Evolutionary conservation across 495 filamentous ascomycete species (phyloP), one percentile per base, ranked within the genome.

Genomic region (Pyronema omphalodes): DNA sequence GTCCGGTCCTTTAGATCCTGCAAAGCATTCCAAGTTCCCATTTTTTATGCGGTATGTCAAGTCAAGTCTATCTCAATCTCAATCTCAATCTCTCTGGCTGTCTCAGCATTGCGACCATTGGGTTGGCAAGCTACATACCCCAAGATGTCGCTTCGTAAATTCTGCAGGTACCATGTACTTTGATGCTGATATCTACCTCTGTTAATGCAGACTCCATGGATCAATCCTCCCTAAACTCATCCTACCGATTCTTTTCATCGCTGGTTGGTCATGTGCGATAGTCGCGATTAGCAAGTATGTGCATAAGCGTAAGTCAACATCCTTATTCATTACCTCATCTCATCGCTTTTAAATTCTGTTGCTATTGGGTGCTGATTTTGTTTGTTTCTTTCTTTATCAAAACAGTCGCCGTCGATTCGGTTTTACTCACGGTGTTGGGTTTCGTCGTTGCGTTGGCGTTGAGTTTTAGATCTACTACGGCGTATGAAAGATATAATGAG

Each of bases 401-500:
- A 29, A 29, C 41, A 71, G 67, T 84, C 2, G 74, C 74, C 17
- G 79, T 91, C 23, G 74, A 76, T 57, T 77, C 73, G 18, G 73
- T 88, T 52, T 72, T 94, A 7, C 74, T 94, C 36, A 93, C 85
- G 11, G 81, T 93, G 9, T 77, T 85, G 29, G 86, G 86, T 80
- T 91, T 94, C 72, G 84, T 93, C 56, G 84, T 94, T 60, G 83
- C 81, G 72, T 67, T 93, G 62, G 76, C 83, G 0, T 70, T 94
- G 57, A 86, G 82, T 18, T 91, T 94, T 70, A 80, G 86, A 48
- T 84, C 78, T 58, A 83, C 83, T 0, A 87, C 84, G 12, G 86
- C 86, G 6, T 94, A 94, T 61, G 86, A 93, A 66, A 80, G 84
- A 62, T 76, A 73, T 37, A 51, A 37, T 34, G 61, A 64, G 37